These are phyloP conservation scores for Colletotrichum filicis DNA, from an alignment of 2,329 filamentous ascomycete genomes.

Conservation along the genomic window DNA sequence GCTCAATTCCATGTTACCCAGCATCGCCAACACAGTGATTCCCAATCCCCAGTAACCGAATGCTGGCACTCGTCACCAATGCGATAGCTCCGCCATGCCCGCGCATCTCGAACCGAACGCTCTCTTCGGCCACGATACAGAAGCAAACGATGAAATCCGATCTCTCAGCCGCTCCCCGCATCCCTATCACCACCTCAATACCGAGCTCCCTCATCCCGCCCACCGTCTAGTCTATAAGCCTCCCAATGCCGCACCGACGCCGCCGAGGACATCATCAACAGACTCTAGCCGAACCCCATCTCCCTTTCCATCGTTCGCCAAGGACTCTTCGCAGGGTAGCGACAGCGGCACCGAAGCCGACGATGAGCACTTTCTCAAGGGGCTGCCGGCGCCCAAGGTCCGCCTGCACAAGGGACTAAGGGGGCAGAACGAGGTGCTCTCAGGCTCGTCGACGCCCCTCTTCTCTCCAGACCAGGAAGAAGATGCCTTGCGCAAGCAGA, in stretches of 20 bases:
- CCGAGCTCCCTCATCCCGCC: slow-evolving; percentile 64
- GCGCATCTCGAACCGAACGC: slow-evolving; percentile 53
- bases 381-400: slow-evolving; percentile 81
- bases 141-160: slow-evolving; percentile 55
- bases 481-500: slow-evolving; percentile 25
- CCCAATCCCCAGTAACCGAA: slow-evolving; percentile 2
- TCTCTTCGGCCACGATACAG: slow-evolving; percentile 45
- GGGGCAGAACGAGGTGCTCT: slow-evolving; percentile 65
- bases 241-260: slow-evolving; percentile 21
- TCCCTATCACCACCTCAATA: slow-evolving; percentile 71
- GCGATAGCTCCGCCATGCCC: slow-evolving; percentile 56
- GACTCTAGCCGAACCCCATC: slow-evolving; percentile 38
- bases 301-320: slow-evolving; percentile 49
- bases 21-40: slow-evolving; percentile 1
- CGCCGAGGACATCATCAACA: slow-evolving; percentile 34
- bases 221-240: slow-evolving; percentile 45
- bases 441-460: slow-evolving; percentile 65
- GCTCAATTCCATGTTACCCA: slow-evolving; percentile 16
- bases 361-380: slow-evolving; percentile 89
- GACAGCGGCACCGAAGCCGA: slow-evolving; percentile 96
- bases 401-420: slow-evolving; percentile 82
- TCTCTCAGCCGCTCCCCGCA: slow-evolving; percentile 72
- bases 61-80: slow-evolving; percentile 31
- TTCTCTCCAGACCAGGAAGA: slow-evolving; percentile 61
- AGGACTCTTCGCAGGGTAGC: slow-evolving; percentile 72